Evolutionary conservation across 2,329 filamentous ascomycete species (phyloP).

Genomic region (Fusarium algeriense): DNA sequence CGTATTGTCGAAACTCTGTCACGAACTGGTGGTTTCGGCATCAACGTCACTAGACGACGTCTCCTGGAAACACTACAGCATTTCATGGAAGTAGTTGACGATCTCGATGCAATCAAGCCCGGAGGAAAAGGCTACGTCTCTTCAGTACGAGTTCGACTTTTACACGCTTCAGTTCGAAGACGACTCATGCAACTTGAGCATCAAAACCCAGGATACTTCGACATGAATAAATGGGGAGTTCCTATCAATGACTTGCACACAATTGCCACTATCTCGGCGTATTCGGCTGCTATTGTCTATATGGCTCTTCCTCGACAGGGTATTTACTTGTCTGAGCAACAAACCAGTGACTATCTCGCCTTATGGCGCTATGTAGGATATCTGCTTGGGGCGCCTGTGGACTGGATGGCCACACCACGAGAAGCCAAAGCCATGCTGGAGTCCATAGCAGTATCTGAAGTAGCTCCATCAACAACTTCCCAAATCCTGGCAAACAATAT

Average conservation of each 20-base stretch:
- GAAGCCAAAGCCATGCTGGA: constrained; percentile 75
- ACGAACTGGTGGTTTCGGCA: constrained; percentile 79
- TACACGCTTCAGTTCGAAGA: constrained; percentile 73
- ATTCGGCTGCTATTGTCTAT: constrained; percentile 76
- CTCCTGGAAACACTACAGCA: constrained; percentile 79
- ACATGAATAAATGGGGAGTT: constrained; percentile 68
- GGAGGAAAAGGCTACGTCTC: constrained; percentile 71
- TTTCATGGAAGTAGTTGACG: constrained; percentile 76
- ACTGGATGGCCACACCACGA: constrained; percentile 67
- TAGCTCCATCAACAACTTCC: constrained; percentile 72
- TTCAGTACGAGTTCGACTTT: constrained; percentile 72
- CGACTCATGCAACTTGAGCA: constrained; percentile 70
- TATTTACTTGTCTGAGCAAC: constrained; percentile 70
- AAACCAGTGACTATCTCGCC: constrained; percentile 77
- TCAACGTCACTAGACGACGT: constrained; percentile 73
- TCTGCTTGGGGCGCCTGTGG: constrained; percentile 76
- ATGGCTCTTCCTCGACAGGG: constrained; percentile 79
- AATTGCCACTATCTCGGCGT: constrained; percentile 77
- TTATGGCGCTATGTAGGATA: constrained; percentile 82
- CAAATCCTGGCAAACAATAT: constrained; percentile 80
- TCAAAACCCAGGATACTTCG: constrained; percentile 69
- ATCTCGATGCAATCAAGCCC: constrained; percentile 73
- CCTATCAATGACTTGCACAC: constrained; percentile 82
- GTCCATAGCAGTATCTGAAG: constrained; percentile 73
- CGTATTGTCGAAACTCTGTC: constrained; percentile 80